Base-by-base conservation (phyloP, 2,329 filamentous ascomycete species). In the Dactylellina leptospora region DNA sequence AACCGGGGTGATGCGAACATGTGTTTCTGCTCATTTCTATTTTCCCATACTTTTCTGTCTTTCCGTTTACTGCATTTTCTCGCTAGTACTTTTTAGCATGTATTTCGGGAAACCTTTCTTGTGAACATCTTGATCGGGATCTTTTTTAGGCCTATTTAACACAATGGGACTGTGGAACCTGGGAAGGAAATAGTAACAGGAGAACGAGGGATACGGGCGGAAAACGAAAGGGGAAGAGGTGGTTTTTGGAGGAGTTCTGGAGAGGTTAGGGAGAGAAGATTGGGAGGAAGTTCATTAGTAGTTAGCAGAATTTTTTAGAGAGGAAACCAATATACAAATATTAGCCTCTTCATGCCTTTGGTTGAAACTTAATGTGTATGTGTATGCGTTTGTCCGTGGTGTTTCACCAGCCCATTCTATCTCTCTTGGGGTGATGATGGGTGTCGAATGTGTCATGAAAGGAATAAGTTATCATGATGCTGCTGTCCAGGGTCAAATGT, bases 301-400 rank as follows among this genome's bases (percentile, higher is more conserved):
- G 50, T 63, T 56, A 48, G 51, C 60, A 64, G 60, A 64, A 27
- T 30, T 45, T 62, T 54, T 20, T 56, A 64, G 60, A 64, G 60
- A 48, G 18, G 11, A n/a, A 11, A 64, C 27, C 20, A 64, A 64
- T 56, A 50, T 56, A 56, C 40, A 55, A 47, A 38, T 64, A 56
- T 64, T 42, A 48, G 56, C 60, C 60, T 64, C 60, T 64, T n/a
- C n/a, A n/a, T n/a, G n/a, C n/a, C n/a, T n/a, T n/a, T n/a, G n/a
- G n/a, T n/a, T n/a, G n/a, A n/a, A n/a, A n/a, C n/a, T n/a, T n/a
- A n/a, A n/a, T n/a, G n/a, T n/a, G n/a, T n/a, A n/a, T n/a, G n/a
- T n/a, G n/a, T n/a, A n/a, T n/a, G n/a, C n/a, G n/a, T n/a, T n/a
- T n/a, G n/a, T n/a, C n/a, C n/a, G n/a, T n/a, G n/a, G n/a, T n/a